phyloP scores from a whole-genome alignment of 352 stramenopile genomes.

The Thraustochytrium sp. region DNA sequence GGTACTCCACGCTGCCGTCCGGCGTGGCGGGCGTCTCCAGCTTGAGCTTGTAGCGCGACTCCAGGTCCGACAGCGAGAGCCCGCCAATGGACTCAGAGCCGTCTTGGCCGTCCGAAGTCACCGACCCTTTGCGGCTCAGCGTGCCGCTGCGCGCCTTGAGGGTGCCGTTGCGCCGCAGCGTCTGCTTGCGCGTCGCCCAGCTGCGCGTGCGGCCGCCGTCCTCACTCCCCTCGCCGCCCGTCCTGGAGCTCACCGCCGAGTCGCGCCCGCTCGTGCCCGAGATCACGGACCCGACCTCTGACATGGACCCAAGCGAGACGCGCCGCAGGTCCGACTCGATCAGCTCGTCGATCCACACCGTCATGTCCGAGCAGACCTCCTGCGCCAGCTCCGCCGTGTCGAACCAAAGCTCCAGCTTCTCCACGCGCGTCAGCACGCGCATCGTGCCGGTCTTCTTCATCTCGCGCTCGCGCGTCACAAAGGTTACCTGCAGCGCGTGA shows the following conservation, averaged over 20 bases:
- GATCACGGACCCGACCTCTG: background rate
- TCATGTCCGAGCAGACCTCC: background rate
- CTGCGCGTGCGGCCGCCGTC: background rate
- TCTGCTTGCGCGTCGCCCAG: conserved; percentile 27
- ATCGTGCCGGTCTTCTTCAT: conserved; percentile 16
- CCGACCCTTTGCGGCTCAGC: background rate
- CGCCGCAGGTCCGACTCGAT: conserved; percentile 28
- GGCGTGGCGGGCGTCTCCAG: background rate
- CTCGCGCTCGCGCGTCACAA: conserved; percentile 17
- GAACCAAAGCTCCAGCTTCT: conserved; percentile 28
- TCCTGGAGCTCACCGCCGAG: background rate
- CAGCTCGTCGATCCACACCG: conserved; percentile 24
- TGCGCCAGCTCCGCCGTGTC: background rate
- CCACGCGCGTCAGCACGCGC: conserved; percentile 25
- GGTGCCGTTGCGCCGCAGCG: background rate
- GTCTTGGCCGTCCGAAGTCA: background rate
- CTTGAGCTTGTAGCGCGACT: conserved; percentile 21
- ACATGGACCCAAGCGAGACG: background rate
- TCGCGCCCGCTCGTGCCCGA: background rate
- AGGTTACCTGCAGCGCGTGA: conserved; percentile 21
- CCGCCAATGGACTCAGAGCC: conserved; percentile 20
- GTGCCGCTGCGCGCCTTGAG: background rate
- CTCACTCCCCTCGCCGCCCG: background rate
- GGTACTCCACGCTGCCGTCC: conserved; percentile 10
- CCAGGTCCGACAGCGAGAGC: conserved; percentile 11